Conservation (phyloP, 2,329 filamentous ascomycete species). For the Tolypocladium paradoxum region DNA sequence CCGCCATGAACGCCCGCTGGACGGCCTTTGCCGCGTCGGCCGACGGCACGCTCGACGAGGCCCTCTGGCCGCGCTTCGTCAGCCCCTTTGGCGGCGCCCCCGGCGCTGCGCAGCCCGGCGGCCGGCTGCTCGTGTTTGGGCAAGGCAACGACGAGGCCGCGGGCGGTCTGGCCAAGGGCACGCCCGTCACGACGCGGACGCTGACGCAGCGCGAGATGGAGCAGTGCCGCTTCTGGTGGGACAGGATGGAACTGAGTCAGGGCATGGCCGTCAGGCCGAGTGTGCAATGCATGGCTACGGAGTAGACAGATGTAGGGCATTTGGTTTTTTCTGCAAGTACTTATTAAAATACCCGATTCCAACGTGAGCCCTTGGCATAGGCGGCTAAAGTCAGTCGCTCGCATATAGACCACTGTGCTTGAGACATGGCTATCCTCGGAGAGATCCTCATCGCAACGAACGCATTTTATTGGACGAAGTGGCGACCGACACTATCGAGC, state of each 20-base stretch:
- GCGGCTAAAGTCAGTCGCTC: no score
- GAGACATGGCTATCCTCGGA: no score
- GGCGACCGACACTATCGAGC: no score
- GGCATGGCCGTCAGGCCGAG: slow-evolving; percentile 8
- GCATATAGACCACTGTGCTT: no score
- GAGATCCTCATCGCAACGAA: no score
- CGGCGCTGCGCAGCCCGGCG: slow-evolving; percentile 11
- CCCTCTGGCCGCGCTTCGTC: slow-evolving; percentile 31
- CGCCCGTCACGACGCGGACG: slow-evolving; percentile 29
- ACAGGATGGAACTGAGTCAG: slow-evolving; percentile 27
- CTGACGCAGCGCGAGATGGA: slow-evolving; percentile 32
- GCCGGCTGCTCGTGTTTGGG: slow-evolving; percentile 44
- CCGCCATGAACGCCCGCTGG: slow-evolving; percentile 34
- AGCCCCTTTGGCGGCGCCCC: slow-evolving; percentile 23
- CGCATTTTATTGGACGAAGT: no score
- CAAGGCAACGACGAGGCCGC: slow-evolving; percentile 46
- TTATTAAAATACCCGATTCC: no score
- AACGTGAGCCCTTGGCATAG: no score
- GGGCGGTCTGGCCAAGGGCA: slow-evolving; percentile 26
- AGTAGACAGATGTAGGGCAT: no score
- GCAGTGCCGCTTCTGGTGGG: slow-evolving; percentile 53
- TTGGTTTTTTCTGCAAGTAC: no score
- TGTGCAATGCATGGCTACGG: no score
- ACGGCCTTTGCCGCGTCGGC: slow-evolving; percentile 22
- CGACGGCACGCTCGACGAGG: slow-evolving; percentile 9